Percentiles rank a stretch among this genome's conserved stretches.
Conservation (phyloP, 2,329 filamentous ascomycete genomes). For the Tolypocladium sp. region DNA sequence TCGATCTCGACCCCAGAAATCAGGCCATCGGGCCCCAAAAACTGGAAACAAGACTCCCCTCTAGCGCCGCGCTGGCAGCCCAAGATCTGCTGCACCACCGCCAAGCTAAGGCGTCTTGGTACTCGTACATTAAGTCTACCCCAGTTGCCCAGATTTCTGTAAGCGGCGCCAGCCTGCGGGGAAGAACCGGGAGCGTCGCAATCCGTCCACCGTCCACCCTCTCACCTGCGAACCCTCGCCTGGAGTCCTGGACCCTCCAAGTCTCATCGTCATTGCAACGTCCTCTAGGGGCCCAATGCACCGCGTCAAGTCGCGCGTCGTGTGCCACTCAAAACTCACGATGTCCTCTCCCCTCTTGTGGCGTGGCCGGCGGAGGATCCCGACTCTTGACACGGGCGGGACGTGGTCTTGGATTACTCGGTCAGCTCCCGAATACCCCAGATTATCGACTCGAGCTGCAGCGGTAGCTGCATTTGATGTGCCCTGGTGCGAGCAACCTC, state of each 20-base stretch:
- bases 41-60: background rate
- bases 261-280: background rate
- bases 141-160: conserved; percentile 1
- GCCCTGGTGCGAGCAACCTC: background rate
- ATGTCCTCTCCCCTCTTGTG: background rate
- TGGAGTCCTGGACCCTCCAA: background rate
- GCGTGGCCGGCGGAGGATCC: background rate
- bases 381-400: background rate
- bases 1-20: background rate
- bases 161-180: background rate
- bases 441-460: background rate
- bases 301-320: background rate
- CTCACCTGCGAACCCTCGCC: no score
- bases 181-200: background rate
- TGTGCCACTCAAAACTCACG: background rate
- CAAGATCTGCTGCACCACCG: background rate
- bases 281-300: background rate
- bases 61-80: background rate
- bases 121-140: background rate
- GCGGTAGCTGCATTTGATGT: background rate
- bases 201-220: background rate
- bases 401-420: background rate
- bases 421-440: background rate
- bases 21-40: background rate
- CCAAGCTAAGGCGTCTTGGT: background rate